Conservation (phyloP, 805 yeast species). For the Candida boidinii region DNA sequence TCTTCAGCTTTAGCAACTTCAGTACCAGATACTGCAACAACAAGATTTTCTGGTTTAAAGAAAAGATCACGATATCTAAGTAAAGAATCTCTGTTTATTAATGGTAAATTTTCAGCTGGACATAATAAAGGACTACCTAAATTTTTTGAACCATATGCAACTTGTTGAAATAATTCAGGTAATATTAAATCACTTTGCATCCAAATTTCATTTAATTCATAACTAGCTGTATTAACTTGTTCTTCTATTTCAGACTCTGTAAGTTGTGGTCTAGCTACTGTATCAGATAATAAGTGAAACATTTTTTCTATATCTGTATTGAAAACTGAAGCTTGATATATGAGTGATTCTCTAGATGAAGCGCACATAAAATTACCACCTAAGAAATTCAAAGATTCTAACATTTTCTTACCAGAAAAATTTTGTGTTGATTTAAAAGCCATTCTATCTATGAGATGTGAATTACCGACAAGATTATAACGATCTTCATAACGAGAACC, state of each 20-base stretch:
- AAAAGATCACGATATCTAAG: constrained; percentile 50
- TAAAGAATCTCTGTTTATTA: constrained; percentile 44
- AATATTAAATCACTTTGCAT: constrained; percentile 74
- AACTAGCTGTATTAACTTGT: constrained; percentile 64
- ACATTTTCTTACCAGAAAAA: constrained; percentile 58
- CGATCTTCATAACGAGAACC: constrained; percentile 79
- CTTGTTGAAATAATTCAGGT: constrained; percentile 84
- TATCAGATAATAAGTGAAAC: constrained; percentile 69
- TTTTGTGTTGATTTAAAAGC: constrained; percentile 70
- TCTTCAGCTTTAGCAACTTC: constrained; percentile 59
- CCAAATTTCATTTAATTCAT: constrained; percentile 78
- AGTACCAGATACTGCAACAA: constrained; percentile 84
- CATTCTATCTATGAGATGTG: constrained; percentile 78
- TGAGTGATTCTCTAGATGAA: constrained; percentile 82
- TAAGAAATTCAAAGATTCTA: constrained; percentile 61
- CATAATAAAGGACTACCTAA: constrained; percentile 83
- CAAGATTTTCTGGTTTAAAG: constrained; percentile 73
- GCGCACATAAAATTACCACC: constrained; percentile 96
- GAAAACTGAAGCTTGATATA: constrained; percentile 93
- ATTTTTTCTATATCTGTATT: constrained; percentile 74
- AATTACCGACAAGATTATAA: constrained; percentile 52
- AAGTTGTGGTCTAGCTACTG: constrained; percentile 64
- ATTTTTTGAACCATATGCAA: constrained; percentile 66
- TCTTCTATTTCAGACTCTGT: constrained; percentile 64
- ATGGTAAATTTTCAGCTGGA: constrained; percentile 58